Conservation (phyloP, 192 early-diverging fungal genomes). For the Funneliformis mosseae region DNA sequence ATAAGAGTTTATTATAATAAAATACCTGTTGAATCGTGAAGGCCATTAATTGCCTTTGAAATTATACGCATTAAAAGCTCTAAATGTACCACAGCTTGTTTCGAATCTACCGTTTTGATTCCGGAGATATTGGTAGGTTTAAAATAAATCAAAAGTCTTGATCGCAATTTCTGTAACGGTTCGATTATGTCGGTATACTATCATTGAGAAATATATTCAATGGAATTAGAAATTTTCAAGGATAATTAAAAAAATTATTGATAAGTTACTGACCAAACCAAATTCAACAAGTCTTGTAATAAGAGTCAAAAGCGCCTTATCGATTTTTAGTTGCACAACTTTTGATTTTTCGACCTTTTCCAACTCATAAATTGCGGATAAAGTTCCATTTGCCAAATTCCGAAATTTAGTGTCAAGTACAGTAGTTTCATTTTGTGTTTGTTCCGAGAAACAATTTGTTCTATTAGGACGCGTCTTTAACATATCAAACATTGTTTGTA, state of each 20-base stretch:
- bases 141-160: conserved; percentile 30
- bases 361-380: neutral
- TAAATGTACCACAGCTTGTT: conserved; percentile 37
- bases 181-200: conserved; percentile 54
- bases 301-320: conserved; percentile 39
- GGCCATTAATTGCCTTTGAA: conserved; percentile 19
- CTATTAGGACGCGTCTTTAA: neutral
- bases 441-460: neutral
- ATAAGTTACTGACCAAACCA: conserved; percentile 47
- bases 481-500: neutral
- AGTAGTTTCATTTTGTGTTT: neutral
- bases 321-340: neutral
- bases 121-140: neutral
- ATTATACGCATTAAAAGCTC: conserved; percentile 35
- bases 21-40: conserved; percentile 30
- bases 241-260: no score
- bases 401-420: neutral
- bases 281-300: conserved; percentile 53
- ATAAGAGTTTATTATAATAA: neutral
- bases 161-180: conserved; percentile 44
- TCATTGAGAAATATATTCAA: conserved; percentile 1
- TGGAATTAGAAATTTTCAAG: no score
- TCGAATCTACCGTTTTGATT: conserved; percentile 6
- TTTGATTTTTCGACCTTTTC: neutral
- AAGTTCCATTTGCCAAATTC: neutral